Evolutionary conservation across 2,329 filamentous ascomycete genomes (phyloP), one percentile per base, ranked within the genome.

Genomic region (Monilinia aucupariae): DNA sequence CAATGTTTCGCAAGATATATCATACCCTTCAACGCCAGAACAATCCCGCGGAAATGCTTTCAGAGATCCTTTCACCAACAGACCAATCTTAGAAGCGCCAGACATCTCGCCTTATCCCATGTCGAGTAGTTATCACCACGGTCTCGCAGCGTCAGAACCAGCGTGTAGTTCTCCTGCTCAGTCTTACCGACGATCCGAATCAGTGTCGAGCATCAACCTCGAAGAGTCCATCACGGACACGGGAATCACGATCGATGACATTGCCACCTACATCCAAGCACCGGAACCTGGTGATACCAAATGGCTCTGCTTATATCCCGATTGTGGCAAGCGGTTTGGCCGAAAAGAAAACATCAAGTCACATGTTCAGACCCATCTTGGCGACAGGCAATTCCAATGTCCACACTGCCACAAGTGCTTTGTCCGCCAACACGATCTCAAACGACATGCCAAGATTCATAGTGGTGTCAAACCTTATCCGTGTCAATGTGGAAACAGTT

Each of bases 321-420:
- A 86, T 34, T 99, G 94, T 76, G 84, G 87, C 69, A 96, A 96
- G 76, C 85, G 87, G 60, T 97, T 99, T 74, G 93, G 92, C n/a
- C 86, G 94, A 70, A 96, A 97, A 75, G 94, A 99, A 76, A 97
- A 99, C 77, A 97, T 97, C 80, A 96, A 96, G 75, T 96, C 92
- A 0, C 94, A 99, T 75, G 91, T 99, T 17, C 94, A 99, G 77
- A 99, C 94, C 4, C 94, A 99, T 76, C 87, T 99, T 67, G 94
- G 96, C 71, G 94, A 99, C 75, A 85, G 94, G 54, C 94, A 97
- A 74, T 99, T 91, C 78, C 88, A 91, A 75, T 99, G 94, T 77
- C 92, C 93, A 52, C 88, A 90, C 62, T 99, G 94, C 79, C 83
- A 89, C 59, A 97, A 97, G 78, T 93, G 92, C 77, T 99, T 99